Base-by-base conservation (phyloP, 495 filamentous ascomycete genomes). In the Hyaloscypha bicolor region DNA sequence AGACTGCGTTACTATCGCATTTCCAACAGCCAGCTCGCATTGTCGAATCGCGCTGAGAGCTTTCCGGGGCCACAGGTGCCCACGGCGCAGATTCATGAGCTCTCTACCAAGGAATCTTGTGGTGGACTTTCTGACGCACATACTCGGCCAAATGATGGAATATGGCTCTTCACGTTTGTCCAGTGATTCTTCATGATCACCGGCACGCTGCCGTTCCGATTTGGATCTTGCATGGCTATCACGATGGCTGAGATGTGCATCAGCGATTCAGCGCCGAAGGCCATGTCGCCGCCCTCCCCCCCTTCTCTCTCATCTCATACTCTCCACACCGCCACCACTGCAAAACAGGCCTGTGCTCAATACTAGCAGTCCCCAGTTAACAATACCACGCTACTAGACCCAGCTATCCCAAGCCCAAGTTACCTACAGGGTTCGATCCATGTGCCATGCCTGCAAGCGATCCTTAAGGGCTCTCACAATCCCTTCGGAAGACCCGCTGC, bases 301-400 rank as follows among this genome's bases (percentile, higher is more conserved):
- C 16, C 16, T 48, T 19, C 42, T 14, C 1, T 6, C 42, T 48
- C 42, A 48, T 48, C 42, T 48, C 42, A 8, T 9, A 9, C 60
- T 29, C 33, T 45, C 42, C 60, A 45, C 60, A 29, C 60, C 42
- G 25, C 60, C 60, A 39, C 60, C 60, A 32, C 60, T 45, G 35
- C 14, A 11, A 29, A 51, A 42, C 19, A 21, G 60, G 60, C 60
- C 60, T 9, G 60, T 62, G 60, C 42, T 1, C 42, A 48, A 48
- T 48, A 48, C 60, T 51, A 45, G 42, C 42, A 16, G 37, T 33
- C 21, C 48, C 48, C 53, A 56, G 12, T 21, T 37, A 9, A 42
- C 29, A 12, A 55, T 55, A 16, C 42, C 42, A 48, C 42, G 42
- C 42, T 48, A 48, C 16, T 48, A 48, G 42, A 48, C 42, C 42